These are phyloP conservation scores for Scedosporium minutisporum DNA, from an alignment of 2,329 filamentous ascomycete genomes.

Conservation along the genomic window DNA sequence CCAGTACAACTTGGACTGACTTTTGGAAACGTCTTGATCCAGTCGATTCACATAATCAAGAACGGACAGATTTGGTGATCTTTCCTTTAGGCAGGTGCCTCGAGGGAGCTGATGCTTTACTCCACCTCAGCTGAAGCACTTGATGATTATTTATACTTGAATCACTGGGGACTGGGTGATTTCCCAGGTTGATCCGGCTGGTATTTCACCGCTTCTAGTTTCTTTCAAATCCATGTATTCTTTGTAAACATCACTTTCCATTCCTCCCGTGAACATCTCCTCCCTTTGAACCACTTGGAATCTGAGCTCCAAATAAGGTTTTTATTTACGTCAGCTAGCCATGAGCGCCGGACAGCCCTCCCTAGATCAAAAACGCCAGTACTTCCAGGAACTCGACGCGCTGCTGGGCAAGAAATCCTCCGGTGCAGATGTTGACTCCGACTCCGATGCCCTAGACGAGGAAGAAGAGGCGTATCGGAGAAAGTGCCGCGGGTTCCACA, in stretches of 20 bases:
- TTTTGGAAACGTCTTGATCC: not conserved
- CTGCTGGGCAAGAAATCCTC: not conserved
- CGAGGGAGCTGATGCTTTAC: not conserved
- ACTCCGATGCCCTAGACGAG: not conserved
- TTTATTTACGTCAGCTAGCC: not conserved
- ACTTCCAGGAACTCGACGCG: not conserved
- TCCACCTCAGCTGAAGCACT: not conserved
- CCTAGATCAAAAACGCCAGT: not conserved
- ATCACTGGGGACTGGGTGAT: not conserved
- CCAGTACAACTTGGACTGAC: not conserved
- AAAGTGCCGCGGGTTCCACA: constrained; percentile 5
- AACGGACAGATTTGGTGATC: not conserved
- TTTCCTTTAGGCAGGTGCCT: not conserved
- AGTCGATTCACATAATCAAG: not conserved
- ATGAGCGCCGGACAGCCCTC: not conserved
- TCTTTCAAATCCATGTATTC: too few relatives aligned
- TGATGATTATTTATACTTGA: not conserved
- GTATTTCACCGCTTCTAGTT: too few relatives aligned
- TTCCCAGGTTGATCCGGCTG: too few relatives aligned
- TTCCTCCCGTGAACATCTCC: too few relatives aligned
- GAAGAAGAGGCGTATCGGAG: constrained; percentile 1
- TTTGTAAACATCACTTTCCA: too few relatives aligned
- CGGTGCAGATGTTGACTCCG: not conserved
- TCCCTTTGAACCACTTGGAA: too few relatives aligned
- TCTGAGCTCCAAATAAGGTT: too few relatives aligned